Base-by-base conservation (phyloP, 2,329 filamentous ascomycete species). In the Venturiaceae sp. region DNA sequence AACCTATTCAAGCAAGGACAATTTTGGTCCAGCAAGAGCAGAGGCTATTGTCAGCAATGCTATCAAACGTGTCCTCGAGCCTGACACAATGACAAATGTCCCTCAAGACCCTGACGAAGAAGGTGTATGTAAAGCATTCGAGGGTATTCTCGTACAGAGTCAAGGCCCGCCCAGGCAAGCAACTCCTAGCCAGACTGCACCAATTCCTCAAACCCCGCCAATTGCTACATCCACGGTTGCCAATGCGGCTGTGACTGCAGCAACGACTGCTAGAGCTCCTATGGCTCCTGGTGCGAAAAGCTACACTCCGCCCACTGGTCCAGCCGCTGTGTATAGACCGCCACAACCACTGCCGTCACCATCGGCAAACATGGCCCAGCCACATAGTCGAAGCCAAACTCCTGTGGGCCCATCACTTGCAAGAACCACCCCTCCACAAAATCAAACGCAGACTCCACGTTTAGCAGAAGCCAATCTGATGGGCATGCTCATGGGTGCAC, bases 81-180 rank as follows among this genome's bases (percentile, higher is more conserved):
- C 58, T 6, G 58, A 59, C 8, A n/a, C 21, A 28, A 59, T 59
- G 58, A 37, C n/a, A 16, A 26, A 2, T 37, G 39, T 32, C 19
- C 52, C 50, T 5, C 13, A 11, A 34, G 19, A 57, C 23, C 30
- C 36, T n/a, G 28, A 47, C 4, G 58, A 59, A 44, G 23, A 26
- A 21, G 19, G 8, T 21, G 41, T 36, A n/a, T 46, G 32, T 21
- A 34, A 14, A 32, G 14, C 37, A 28, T 59, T 59, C 30, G 21
- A 30, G n/a, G 32, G 26, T 14, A 36, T 46, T n/a, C 9, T 59
- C 26, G 36, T 26, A 6, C 58, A 59, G 28, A 55, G 34, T 56
- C 52, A 57, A 37, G 57, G 57, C 23, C 57, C 57, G 33, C 57
- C 57, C 30, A 53, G 57, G n/a, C 55, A 58, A 26, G 32, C 54